Base-by-base conservation (phyloP, 805 yeast species). In the Metschnikowia baotianmanensis region DNA sequence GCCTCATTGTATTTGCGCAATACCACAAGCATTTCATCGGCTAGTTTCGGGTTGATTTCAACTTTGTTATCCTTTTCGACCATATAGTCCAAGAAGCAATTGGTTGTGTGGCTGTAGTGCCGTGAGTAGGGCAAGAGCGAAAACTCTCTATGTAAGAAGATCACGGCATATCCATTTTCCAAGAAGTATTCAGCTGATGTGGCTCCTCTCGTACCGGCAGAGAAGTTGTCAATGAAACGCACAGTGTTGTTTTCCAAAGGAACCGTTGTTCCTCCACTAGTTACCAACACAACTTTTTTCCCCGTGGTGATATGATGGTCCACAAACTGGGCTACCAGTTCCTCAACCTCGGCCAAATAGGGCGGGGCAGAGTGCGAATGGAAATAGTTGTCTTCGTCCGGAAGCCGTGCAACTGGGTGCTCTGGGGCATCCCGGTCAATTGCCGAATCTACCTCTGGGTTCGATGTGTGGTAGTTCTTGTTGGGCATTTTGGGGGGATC, bases 141-240 rank as follows among this genome's bases (percentile, higher is more conserved):
- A 62, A 88, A 91, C 61, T 93, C 96, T 32, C 99, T 72, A 62
- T 93, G 96, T 29, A 93, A 64, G 56, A 93, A 93, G 23, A 93
- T 83, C 26, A 93, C 99, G 11, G 96, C 91, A 57, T 93, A 93
- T 1, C 89, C 96, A 42, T 77, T 69, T 41, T 83, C 86, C 39
- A 93, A 67, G 52, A 91, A 87, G 57, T 86, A 83, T 62, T 93
- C 99, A 4, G 98, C 96, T 28, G 95, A 83, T 0, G 96, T 81
- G 4, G 99, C 95, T 41, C 99, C 99, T 62, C 99, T 78, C 0
- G 97, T 93, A 18, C 99, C 99, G 18, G 98, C 98, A 49, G 93
- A 82, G 61, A 93, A 93, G 58, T 93, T 93, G 63, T 93, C 99
- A 55, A 93, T 89, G 63, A 93, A 93, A 38, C 99, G 68, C 6